A percentile compares a stretch with the other conserved stretches of the same genome.
Evolutionary conservation across 305 asterid genomes (phyloP).

Genomic region (Fraxinus latifolia): DNA sequence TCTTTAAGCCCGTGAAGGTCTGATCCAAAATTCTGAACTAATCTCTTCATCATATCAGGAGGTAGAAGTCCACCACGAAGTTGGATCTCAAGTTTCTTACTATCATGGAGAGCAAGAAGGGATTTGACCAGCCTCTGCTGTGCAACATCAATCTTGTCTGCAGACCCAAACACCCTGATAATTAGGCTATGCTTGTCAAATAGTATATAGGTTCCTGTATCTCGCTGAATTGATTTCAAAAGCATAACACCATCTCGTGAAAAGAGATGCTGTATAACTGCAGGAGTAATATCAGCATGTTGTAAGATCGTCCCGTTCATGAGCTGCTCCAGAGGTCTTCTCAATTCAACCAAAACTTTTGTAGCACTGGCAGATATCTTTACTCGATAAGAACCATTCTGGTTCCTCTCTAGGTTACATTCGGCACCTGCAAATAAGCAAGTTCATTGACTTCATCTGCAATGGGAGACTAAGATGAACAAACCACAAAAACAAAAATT

Average conservation of each 20-base stretch:
- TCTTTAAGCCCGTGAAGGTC: conserved; percentile 69
- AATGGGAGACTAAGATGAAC: background rate
- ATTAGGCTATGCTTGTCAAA: conserved; percentile 57
- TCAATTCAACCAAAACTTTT: conserved; percentile 52
- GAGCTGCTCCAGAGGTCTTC: conserved; percentile 50
- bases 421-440: conserved; percentile 47
- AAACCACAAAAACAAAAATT: background rate
- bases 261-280: conserved; percentile 50
- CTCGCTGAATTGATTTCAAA: conserved; percentile 53
- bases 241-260: conserved; percentile 53
- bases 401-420: conserved; percentile 40
- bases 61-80: conserved; percentile 66
- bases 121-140: conserved; percentile 43
- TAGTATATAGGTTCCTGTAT: conserved; percentile 57
- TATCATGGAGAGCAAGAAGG: conserved; percentile 53
- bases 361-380: conserved; percentile 58
- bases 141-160: conserved; percentile 43
- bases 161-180: conserved; percentile 60
- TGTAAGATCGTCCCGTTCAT: conserved; percentile 50
- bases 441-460: background rate
- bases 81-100: conserved; percentile 70
- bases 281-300: conserved; percentile 49
- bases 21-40: conserved; percentile 70
- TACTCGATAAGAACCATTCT: conserved; percentile 47
- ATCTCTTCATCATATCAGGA: conserved; percentile 83